Conservation (phyloP, 805 yeast genomes). For the Komagataella ulmi region DNA sequence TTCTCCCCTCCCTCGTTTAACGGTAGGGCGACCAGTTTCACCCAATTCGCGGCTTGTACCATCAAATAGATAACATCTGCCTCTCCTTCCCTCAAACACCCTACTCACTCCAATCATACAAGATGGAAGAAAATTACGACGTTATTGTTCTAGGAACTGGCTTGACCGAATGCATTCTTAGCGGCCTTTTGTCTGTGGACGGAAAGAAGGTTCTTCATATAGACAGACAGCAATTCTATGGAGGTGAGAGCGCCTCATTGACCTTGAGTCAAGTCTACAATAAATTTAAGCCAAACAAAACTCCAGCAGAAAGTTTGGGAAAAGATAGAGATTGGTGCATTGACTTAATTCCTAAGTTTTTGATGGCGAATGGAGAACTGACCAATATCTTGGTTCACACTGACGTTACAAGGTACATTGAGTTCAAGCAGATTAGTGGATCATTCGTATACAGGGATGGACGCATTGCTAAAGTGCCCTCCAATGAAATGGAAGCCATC, state of each 20-base stretch:
- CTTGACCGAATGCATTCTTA: constrained; percentile 90
- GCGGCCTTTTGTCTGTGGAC: constrained; percentile 91
- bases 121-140: constrained; percentile 93
- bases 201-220: constrained; percentile 96
- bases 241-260: constrained; percentile 84
- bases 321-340: constrained; percentile 97
- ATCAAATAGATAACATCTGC: neutral
- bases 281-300: constrained; percentile 76
- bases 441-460: constrained; percentile 88
- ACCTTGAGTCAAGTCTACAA: constrained; percentile 59
- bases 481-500: constrained; percentile 84
- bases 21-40: neutral
- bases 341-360: constrained; percentile 89
- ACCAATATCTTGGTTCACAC: constrained; percentile 93
- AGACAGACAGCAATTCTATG: constrained; percentile 92
- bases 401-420: constrained; percentile 89
- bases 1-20: no score
- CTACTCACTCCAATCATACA: constrained; percentile 1
- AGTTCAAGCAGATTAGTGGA: constrained; percentile 94
- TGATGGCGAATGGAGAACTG: constrained; percentile 96
- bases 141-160: constrained; percentile 65
- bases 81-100: neutral
- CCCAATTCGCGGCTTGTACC: neutral
- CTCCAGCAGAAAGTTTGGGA: constrained; percentile 61
- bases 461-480: constrained; percentile 87